Percentiles rank a stretch among this genome's conserved stretches.
These are phyloP conservation scores for Phytophthora capsici DNA, from an alignment of 352 stramenopile genomes.

Conservation along the genomic window DNA sequence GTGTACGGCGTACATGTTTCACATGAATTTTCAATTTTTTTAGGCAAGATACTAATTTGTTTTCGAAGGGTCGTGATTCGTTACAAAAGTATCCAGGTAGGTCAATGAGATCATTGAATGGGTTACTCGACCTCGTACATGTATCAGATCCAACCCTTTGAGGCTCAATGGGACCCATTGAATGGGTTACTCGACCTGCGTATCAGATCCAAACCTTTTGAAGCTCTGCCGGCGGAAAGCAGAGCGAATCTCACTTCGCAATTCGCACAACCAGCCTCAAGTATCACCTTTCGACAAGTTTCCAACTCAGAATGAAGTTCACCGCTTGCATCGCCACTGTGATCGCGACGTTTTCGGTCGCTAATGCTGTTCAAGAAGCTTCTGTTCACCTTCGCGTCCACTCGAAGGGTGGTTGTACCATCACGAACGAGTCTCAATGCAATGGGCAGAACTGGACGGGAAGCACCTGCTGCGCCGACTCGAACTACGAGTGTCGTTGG, in stretches of 20 bases:
- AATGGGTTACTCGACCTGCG: no score
- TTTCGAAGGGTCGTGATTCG: no score
- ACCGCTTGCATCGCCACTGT: not conserved
- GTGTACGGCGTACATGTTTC: no score
- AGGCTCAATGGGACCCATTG: no score
- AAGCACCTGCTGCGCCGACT: conserved; percentile 1
- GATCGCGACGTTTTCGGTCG: conserved; percentile 4
- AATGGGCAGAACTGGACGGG: conserved; percentile 40
- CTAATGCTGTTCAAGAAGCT: conserved; percentile 3
- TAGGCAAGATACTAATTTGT: no score
- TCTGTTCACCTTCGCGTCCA: conserved; percentile 25
- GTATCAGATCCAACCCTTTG: no score
- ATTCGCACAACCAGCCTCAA: conserved; percentile 13
- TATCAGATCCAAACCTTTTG: not conserved
- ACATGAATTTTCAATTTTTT: no score
- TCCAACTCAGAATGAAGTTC: conserved; percentile 21
- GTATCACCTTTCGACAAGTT: not conserved
- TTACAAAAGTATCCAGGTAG: no score
- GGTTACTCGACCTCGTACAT: no score
- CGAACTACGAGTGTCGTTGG: not conserved
- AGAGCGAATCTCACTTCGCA: conserved; percentile 13
- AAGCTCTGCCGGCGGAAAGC: not conserved
- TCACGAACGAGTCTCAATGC: conserved; percentile 43
- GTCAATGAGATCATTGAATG: no score
- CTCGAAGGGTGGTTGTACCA: conserved; percentile 27